Conservation (phyloP, 768 basidiomycete genomes). For the Asterophora parasitica region DNA sequence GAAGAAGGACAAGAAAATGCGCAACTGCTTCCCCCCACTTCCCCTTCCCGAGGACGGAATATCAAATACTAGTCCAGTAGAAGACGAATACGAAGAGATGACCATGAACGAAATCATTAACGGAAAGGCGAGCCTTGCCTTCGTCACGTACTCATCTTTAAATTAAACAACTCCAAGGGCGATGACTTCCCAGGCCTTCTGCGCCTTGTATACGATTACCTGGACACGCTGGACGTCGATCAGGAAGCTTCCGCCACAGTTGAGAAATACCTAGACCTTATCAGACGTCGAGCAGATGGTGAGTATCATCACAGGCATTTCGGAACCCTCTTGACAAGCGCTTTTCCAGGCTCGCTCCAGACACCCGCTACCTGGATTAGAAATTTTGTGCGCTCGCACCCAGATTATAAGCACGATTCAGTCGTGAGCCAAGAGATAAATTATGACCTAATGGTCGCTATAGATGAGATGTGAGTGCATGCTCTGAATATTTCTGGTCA, state of each 20-base stretch:
- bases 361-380: constrained; percentile 95
- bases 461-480: constrained; percentile 83
- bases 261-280: constrained; percentile 71
- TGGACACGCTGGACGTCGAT: constrained; percentile 81
- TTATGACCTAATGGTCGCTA: constrained; percentile 84
- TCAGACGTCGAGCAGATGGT: constrained; percentile 81
- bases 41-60: constrained; percentile 48
- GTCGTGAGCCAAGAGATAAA: constrained; percentile 88
- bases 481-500: background rate
- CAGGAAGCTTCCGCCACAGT: constrained; percentile 56
- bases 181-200: constrained; percentile 74
- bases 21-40: constrained; percentile 65
- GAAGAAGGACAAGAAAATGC: constrained; percentile 59
- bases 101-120: constrained; percentile 89
- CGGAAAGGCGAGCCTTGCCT: constrained; percentile 59
- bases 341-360: constrained; percentile 57
- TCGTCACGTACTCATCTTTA: background rate
- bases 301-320: constrained; percentile 18
- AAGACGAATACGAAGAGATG: constrained; percentile 91
- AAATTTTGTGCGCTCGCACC: constrained; percentile 85
- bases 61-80: constrained; percentile 39
- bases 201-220: constrained; percentile 75
- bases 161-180: constrained; percentile 35
- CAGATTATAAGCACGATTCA: constrained; percentile 91
- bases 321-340: background rate